These are phyloP conservation scores for Nidula microcarpa DNA, from an alignment of 768 basidiomycete species.

Conservation along the genomic window DNA sequence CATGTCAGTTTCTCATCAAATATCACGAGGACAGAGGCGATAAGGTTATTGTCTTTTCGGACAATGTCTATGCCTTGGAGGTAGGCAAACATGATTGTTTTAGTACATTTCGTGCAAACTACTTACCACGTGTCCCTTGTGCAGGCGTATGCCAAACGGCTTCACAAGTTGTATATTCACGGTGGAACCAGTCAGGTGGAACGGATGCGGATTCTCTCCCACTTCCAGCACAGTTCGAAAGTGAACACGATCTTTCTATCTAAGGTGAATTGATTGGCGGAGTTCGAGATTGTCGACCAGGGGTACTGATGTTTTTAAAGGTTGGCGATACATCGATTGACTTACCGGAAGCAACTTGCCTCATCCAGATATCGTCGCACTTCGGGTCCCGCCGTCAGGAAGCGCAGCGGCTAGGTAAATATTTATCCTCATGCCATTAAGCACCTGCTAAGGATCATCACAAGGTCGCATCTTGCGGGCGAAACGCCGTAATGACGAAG, in stretches of 20 bases:
- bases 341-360: slow-evolving; percentile 96
- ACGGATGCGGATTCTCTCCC: slow-evolving; percentile 90
- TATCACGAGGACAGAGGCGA: slow-evolving; percentile 98
- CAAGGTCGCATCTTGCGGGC: slow-evolving; percentile 93
- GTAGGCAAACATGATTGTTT: slow-evolving; percentile 33
- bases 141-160: slow-evolving; percentile 89
- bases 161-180: slow-evolving; percentile 93
- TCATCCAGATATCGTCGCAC: slow-evolving; percentile 99
- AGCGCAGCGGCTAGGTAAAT: slow-evolving; percentile 87
- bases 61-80: slow-evolving; percentile 96
- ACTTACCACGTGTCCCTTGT: not conserved
- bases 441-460: slow-evolving; percentile 3
- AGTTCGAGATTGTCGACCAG: not conserved
- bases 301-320: not conserved
- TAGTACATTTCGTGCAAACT: too few species aligned
- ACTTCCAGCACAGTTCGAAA: slow-evolving; percentile 92
- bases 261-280: slow-evolving; percentile 40
- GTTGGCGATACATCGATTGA: slow-evolving; percentile 99
- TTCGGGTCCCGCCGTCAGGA: slow-evolving; percentile 98
- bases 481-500: slow-evolving; percentile 97
- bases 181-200: slow-evolving; percentile 55
- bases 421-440: slow-evolving; percentile 1
- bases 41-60: slow-evolving; percentile 99
- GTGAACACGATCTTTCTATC: slow-evolving; percentile 99
- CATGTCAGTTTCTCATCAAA: slow-evolving; percentile 97